Base-by-base conservation (phyloP, 2,329 filamentous ascomycete species). In the Neonectria faginata region DNA sequence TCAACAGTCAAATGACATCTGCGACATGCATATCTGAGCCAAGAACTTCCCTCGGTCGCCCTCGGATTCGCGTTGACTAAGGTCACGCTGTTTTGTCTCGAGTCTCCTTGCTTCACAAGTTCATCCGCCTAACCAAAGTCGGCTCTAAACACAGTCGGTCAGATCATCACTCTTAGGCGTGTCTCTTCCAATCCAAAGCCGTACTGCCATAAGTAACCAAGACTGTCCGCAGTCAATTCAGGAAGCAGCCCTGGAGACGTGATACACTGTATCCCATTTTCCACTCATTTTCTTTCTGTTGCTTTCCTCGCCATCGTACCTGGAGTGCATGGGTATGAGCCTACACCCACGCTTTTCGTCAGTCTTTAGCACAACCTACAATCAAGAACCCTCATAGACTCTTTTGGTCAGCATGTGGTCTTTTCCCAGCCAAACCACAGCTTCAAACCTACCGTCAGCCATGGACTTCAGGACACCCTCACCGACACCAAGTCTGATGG, bases 21-120 rank as follows among this genome's bases (percentile, higher is more conserved):
- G 59, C 36, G 47, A 57, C 59, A 57, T 52, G 27, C n/a, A 39
- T 48, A 33, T 51, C 16, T 18, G 27, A 22, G 52, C 22, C 22
- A 25, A 51, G n/a, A 27, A 42, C n/a, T 42, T 20, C 18, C 27
- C 31, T 31, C 18, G 11, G 14, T 27, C 27, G 29, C 59, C 45
- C 52, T 51, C 20, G 10, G 44, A 57, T 27, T 54, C 33, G 27
- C 44, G n/a, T n/a, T 20, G n/a, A 22, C 22, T 51, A 48, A 29
- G 31, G 42, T 41, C 42, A 33, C 22, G 22, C 42, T 69, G 66
- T 72, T 51, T 67, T 71, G 69, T 69, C 67, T 70, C 56, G 60
- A 67, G 39, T 68, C 70, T 73, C 70, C 70, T 73, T 73, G 67
- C 70, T 65, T 73, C n/a, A 42, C 39, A 42, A 42, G 39, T 20